phyloP scores from a whole-genome alignment of 2,329 filamentous ascomycete genomes.

The Pyricularia sp. region DNA sequence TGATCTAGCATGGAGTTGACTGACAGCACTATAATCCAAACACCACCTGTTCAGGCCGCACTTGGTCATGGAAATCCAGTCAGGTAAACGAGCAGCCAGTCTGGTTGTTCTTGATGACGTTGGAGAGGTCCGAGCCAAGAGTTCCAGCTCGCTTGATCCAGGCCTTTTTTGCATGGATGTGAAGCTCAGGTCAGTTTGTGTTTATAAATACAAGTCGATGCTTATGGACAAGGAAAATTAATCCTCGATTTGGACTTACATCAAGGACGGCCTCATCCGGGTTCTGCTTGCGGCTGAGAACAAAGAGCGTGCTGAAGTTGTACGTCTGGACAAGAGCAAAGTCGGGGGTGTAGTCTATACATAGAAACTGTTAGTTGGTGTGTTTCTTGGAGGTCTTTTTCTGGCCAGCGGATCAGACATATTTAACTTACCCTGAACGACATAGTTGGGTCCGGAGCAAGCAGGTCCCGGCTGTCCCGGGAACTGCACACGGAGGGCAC shows the following conservation, averaged over 20 bases:
- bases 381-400: neutral
- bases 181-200: neutral
- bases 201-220: no score
- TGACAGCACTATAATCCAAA: neutral
- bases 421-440: conserved; percentile 15
- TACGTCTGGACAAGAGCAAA: conserved; percentile 19
- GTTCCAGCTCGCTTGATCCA: conserved; percentile 1
- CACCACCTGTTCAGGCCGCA: neutral
- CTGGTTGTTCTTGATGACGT: conserved; percentile 1
- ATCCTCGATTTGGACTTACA: conserved; percentile 10
- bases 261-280: conserved; percentile 15
- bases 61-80: neutral
- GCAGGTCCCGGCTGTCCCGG: conserved; percentile 15
- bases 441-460: conserved; percentile 20
- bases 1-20: neutral
- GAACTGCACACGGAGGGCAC: conserved; percentile 19
- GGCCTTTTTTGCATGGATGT: neutral
- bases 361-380: no score
- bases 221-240: no score
- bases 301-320: conserved; percentile 19
- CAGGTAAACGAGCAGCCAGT: neutral
- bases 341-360: conserved; percentile 16
- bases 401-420: neutral
- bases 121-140: neutral
- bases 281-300: conserved; percentile 18